A percentile compares a stretch with the other conserved stretches of the same genome.
phyloP scores from a whole-genome alignment of 2,329 filamentous ascomycete species.

The Aspergillus luchuensis region DNA sequence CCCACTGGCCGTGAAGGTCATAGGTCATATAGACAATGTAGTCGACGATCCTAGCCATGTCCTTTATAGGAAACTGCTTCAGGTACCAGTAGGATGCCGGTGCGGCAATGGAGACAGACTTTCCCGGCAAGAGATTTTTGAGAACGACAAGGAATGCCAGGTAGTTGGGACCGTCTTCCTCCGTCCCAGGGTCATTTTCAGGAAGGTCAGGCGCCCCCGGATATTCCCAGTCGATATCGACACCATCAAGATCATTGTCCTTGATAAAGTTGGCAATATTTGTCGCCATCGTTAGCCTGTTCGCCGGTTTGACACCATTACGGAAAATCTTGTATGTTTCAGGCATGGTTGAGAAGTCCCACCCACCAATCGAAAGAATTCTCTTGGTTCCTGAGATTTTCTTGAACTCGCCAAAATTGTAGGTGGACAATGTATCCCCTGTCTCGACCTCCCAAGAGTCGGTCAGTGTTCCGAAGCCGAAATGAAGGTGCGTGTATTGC shows the following conservation, averaged over 20 bases:
- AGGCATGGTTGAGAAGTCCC: neutral
- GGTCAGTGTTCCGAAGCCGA: constrained; percentile 40
- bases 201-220: constrained; percentile 8
- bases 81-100: constrained; percentile 34
- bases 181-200: constrained; percentile 29
- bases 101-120: constrained; percentile 28
- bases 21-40: constrained; percentile 22
- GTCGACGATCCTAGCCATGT: constrained; percentile 11
- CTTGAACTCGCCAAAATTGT: neutral
- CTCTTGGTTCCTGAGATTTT: neutral
- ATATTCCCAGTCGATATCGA: constrained; percentile 17
- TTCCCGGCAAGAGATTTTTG: constrained; percentile 19
- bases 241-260: neutral
- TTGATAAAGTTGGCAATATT: neutral
- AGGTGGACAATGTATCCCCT: neutral
- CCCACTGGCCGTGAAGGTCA: constrained; percentile 20
- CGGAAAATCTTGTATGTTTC: neutral
- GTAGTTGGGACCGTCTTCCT: constrained; percentile 38
- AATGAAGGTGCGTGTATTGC: constrained; percentile 40
- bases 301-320: neutral
- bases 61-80: constrained; percentile 14
- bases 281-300: neutral
- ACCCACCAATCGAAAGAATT: neutral
- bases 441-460: neutral
- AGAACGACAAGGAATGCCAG: constrained; percentile 33